Evolutionary conservation across 1,284 basidiomycete species (phyloP).

Genomic region (Cystobasidium sp.): DNA sequence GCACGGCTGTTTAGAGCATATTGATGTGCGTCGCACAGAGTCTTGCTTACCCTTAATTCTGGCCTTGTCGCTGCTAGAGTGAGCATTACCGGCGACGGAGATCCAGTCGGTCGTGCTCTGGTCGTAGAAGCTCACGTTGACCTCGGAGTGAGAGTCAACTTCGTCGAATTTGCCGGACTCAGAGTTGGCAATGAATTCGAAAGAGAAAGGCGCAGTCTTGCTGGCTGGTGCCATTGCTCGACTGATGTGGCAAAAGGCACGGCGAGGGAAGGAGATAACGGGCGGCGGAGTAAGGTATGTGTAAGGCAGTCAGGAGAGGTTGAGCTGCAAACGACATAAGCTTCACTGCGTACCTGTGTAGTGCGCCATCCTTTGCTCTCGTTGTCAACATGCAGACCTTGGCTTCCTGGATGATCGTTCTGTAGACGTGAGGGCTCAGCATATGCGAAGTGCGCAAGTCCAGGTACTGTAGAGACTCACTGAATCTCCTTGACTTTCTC

Average conservation of each 20-base stretch:
- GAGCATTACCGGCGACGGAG: slow-evolving; percentile 38
- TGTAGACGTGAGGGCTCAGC: not conserved
- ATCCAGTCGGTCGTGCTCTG: slow-evolving; percentile 37
- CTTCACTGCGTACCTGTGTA: slow-evolving; percentile 16
- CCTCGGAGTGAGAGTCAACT: slow-evolving; percentile 30
- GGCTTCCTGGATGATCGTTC: slow-evolving; percentile 34
- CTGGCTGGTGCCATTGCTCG: slow-evolving; percentile 40
- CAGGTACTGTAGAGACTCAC: not conserved
- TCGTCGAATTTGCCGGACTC: slow-evolving; percentile 43
- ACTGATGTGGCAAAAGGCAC: not conserved
- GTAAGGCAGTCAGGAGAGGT: not conserved
- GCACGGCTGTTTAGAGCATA: not conserved
- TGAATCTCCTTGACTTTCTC: slow-evolving; percentile 42
- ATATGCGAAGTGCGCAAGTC: not conserved
- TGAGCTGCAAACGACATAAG: not conserved
- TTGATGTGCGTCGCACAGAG: not conserved
- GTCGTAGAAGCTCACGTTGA: slow-evolving; percentile 43
- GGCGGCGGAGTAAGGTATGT: not conserved
- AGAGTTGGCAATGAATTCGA: slow-evolving; percentile 44
- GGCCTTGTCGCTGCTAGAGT: slow-evolving; percentile 22
- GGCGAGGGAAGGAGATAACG: not conserved
- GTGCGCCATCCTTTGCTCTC: slow-evolving; percentile 27
- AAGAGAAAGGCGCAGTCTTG: slow-evolving; percentile 40
- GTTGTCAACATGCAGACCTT: slow-evolving; percentile 42
- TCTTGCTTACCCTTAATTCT: slow-evolving; percentile 37